These are phyloP conservation scores for Hirsutella minnesotensis DNA, from an alignment of 2,329 filamentous ascomycete genomes.

Conservation along the genomic window DNA sequence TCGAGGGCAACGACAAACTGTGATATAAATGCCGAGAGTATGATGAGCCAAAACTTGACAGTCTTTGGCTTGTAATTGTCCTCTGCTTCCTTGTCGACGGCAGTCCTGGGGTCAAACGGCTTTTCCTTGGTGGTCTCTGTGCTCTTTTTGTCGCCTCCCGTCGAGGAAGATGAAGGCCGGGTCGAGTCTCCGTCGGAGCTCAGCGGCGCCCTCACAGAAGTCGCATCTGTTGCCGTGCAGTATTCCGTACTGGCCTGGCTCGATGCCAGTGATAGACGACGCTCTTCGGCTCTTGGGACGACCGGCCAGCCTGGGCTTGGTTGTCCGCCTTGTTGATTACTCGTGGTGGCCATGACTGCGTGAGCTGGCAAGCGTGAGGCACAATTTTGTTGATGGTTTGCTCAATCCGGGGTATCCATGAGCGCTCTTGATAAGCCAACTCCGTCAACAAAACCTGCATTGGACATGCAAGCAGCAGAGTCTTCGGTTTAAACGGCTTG, in stretches of 20 bases:
- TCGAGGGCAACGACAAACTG: constrained; percentile 47
- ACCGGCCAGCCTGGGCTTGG: too few species aligned
- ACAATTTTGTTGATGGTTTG: too few species aligned
- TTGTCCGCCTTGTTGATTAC: too few species aligned
- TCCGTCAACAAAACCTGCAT: too few species aligned
- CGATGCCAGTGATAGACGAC: background rate
- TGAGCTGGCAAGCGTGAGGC: too few species aligned
- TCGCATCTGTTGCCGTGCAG: background rate
- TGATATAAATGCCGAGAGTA: constrained; percentile 40
- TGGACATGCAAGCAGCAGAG: too few species aligned
- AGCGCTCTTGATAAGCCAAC: too few species aligned
- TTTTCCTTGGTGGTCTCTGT: constrained; percentile 7
- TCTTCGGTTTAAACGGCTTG: too few species aligned
- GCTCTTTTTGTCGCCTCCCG: background rate
- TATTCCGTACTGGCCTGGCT: background rate
- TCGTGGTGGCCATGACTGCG: too few species aligned
- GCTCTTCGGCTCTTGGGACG: background rate
- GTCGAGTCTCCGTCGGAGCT: background rate
- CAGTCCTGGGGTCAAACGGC: constrained; percentile 5
- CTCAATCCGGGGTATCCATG: too few species aligned
- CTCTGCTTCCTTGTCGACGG: constrained; percentile 16
- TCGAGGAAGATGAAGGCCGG: background rate
- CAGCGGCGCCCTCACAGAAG: background rate
- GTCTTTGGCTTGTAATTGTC: constrained; percentile 39
- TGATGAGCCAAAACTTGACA: constrained; percentile 42